Evolutionary conservation across 2,329 filamentous ascomycete species (phyloP), one percentile per base, ranked within the genome.

Genomic region (Colletotrichum lini): DNA sequence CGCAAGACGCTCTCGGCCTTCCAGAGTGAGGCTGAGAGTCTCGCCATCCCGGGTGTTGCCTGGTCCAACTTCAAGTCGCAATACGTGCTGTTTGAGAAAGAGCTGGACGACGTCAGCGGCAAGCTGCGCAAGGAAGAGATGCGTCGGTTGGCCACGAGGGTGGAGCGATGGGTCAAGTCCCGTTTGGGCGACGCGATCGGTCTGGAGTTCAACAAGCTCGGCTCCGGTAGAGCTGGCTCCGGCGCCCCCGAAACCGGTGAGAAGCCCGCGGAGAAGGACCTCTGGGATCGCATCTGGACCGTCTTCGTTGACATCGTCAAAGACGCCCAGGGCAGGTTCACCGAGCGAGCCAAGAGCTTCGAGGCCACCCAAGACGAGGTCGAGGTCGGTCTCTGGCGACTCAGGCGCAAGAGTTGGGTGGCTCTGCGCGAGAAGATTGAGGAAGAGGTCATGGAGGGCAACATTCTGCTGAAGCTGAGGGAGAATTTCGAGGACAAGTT

Each of bases 401-500:
- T 99, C 74, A 91, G 96, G 70, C 91, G 96, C 74, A 98, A 98
- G 87, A 96, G 94, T 73, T 99, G 96, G 96, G 92, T 92, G 50
- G 95, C 96, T 16, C 86, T 99, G 72, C 90, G 94, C 56, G 92
- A 94, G 71, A 96, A 94, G 85, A 93, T 99, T 73, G 96, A 98
- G 45, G 96, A 99, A 79, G 96, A 99, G 82, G 94, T 98, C 79
- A 97, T 97, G 91, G 96, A 98, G 83, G 96, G 96, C 77, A 99
- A 98, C 79, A 91, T 99, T 65, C 85, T 98, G 44, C 87, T 98
- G 76, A 99, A 99, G 85, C 89, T 99, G 62, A 91, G 96, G 45
- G 96, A 99, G 82, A 98, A 98, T 84, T 99, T 99, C 76, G 96
- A 99, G 83, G 96, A 99, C 84, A 98, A 98, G 83, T 99, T 99